Evolutionary conservation across 2,329 filamentous ascomycete genomes (phyloP), one percentile per base, ranked within the genome.

Genomic region (Penicillium oxalicum): DNA sequence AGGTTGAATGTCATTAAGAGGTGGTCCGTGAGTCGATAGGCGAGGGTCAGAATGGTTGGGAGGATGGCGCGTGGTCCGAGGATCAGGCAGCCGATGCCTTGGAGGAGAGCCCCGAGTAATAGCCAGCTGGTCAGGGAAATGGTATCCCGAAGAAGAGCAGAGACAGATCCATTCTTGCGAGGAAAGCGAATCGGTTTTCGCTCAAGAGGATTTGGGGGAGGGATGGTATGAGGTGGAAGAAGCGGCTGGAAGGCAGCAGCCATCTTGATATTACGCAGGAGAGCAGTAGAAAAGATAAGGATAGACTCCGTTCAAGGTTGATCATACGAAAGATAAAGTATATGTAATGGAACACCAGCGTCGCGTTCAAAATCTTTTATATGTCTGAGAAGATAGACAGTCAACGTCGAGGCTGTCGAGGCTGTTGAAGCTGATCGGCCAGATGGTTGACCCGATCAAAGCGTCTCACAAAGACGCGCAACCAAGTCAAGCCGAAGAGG

Each of bases 11-110:
- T 56, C 47, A 70, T 67, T 32, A 68, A 60, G 33, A 66, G 55
- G 11, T 63, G 61, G 48, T 71, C 64, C 40, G 61, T 50, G 5
- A 63, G 36, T 25, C 65, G 65, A 57, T 62, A 63, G 11, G 64
- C 47, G 2, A 74, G 58, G 44, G 70, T 46, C 4, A 58, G 24
- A 1, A 58, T 48, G 0, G 67, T 62, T n/a, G 70, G 71, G 4
- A 68, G 18, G 27, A 71, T 26, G n/a, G 47, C 25, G 4, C 33
- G 12, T 9, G 41, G 32, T 28, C 41, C 41, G 6, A 44, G 18
- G 32, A 33, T 7, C 6, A 44, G 7, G 3, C 13, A 13, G 18
- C 13, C 34, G 1, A 44, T 13, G 25, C 41, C 41, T 11, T 44
- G 41, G 32, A 44, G 28, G 1, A 44, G 9, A 11, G 29, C 41